A percentile compares a stretch with the other conserved stretches of the same genome.
Conservation (phyloP, 306 rosid genomes). For the Cucurbita ficifolia region DNA sequence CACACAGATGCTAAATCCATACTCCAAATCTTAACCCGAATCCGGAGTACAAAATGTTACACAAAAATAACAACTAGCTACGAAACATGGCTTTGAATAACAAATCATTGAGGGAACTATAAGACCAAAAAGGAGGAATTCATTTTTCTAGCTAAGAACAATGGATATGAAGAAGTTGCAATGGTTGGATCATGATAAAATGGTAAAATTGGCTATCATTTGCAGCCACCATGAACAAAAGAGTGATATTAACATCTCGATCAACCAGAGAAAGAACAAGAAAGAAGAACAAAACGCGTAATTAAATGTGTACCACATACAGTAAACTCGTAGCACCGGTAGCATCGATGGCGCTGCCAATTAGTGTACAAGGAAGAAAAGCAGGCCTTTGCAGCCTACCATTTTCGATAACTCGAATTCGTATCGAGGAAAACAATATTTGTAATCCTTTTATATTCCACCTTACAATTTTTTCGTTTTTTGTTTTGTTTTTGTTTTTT, state of each 20-base stretch:
- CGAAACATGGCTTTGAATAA: background rate
- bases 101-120: background rate
- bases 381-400: background rate
- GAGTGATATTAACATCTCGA: background rate
- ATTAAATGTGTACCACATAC: background rate
- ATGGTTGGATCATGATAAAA: background rate
- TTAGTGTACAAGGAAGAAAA: background rate
- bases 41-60: no score
- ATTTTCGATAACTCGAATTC: conserved; percentile 3
- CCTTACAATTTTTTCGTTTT: conserved; percentile 14
- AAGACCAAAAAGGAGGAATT: background rate
- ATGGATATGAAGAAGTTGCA: background rate
- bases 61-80: no score
- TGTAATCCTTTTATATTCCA: conserved; percentile 10
- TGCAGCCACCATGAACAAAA: background rate
- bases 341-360: background rate
- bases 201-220: background rate
- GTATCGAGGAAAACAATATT: conserved; percentile 21
- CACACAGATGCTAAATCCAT: no score
- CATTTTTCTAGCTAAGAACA: background rate
- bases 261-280: background rate
- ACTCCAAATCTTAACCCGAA: no score
- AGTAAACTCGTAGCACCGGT: background rate
- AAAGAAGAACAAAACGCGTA: background rate
- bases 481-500: conserved; percentile 19